Percentiles rank a stretch among this genome's conserved stretches.
These are phyloP conservation scores for Tolypocladium amazonense DNA, from an alignment of 2,329 filamentous ascomycete species.

Conservation along the genomic window DNA sequence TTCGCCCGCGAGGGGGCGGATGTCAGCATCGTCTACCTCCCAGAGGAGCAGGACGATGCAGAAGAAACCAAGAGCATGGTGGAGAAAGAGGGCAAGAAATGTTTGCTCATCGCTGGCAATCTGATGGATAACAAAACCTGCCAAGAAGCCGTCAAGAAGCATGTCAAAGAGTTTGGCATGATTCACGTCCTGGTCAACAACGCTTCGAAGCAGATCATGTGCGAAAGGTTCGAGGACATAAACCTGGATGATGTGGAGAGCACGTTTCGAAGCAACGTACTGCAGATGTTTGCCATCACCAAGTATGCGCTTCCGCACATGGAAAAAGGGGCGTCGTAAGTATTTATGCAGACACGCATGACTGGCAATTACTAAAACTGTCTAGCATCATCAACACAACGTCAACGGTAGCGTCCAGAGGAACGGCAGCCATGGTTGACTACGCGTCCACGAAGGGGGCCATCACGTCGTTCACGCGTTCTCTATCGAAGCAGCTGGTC, in stretches of 20 bases:
- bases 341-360: not conserved
- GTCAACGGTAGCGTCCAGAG: conserved; percentile 43
- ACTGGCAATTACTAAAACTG: not conserved
- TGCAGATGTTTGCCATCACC: conserved; percentile 48
- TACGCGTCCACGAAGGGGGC: conserved; percentile 49
- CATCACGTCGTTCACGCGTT: conserved; percentile 43
- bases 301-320: conserved; percentile 47
- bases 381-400: conserved; percentile 45
- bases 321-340: conserved; percentile 34
- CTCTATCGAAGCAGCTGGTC: conserved; percentile 40
- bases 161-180: conserved; percentile 35
- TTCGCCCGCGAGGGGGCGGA: conserved; percentile 49
- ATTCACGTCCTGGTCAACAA: conserved; percentile 48
- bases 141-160: conserved; percentile 37
- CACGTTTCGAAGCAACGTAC: conserved; percentile 45
- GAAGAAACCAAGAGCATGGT: conserved; percentile 40
- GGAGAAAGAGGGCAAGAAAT: conserved; percentile 36
- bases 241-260: conserved; percentile 43
- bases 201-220: conserved; percentile 45
- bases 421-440: conserved; percentile 38
- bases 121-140: conserved; percentile 39
- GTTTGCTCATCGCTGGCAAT: conserved; percentile 35
- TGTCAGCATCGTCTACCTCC: conserved; percentile 43
- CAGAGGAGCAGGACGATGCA: conserved; percentile 45
- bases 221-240: conserved; percentile 39